Evolutionary conservation across 2,329 filamentous ascomycete genomes (phyloP).

Genomic region (Neonectria punicea): DNA sequence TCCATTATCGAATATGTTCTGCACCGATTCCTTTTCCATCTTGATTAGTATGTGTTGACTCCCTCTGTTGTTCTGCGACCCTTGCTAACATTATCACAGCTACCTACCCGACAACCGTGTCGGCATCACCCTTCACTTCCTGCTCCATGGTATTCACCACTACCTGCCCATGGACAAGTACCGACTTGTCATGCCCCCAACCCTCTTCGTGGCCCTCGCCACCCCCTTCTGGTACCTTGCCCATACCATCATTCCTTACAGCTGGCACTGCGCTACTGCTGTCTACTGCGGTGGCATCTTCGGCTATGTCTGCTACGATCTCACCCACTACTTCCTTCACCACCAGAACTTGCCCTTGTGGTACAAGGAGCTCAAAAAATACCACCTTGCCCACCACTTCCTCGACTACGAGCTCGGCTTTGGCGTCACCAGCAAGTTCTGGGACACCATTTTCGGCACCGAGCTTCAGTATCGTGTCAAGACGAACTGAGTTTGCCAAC

Average conservation of each 20-base stretch:
- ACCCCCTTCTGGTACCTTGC: constrained; percentile 93
- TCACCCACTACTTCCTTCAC: constrained; percentile 99
- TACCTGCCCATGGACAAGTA: constrained; percentile 99
- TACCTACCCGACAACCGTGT: constrained; percentile 91
- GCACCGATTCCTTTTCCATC: constrained; percentile 92
- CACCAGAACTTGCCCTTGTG: constrained; percentile 90
- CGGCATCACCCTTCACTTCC: constrained; percentile 87
- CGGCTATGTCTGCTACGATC: constrained; percentile 94
- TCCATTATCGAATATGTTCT: constrained; percentile 88
- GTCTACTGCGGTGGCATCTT: constrained; percentile 93
- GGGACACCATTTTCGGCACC: constrained; percentile 93
- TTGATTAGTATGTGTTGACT: constrained; percentile 78
- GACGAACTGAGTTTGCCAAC: constrained; percentile 43
- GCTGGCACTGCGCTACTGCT: constrained; percentile 83
- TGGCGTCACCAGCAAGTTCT: constrained; percentile 95
- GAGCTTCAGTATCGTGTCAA: constrained; percentile 66
- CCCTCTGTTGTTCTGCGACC: background rate
- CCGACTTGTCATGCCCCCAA: constrained; percentile 95
- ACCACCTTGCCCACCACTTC: constrained; percentile 97
- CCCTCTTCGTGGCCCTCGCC: constrained; percentile 85
- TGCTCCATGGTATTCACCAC: constrained; percentile 96
- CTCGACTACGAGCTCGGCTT: constrained; percentile 98
- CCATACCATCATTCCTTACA: constrained; percentile 81
- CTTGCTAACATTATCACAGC: constrained; percentile 58
- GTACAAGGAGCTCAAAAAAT: constrained; percentile 95